A percentile compares a stretch with the other conserved stretches of the same genome.
These are phyloP conservation scores for Xylaria multiplex DNA, from an alignment of 2,329 filamentous ascomycete species.

Conservation along the genomic window DNA sequence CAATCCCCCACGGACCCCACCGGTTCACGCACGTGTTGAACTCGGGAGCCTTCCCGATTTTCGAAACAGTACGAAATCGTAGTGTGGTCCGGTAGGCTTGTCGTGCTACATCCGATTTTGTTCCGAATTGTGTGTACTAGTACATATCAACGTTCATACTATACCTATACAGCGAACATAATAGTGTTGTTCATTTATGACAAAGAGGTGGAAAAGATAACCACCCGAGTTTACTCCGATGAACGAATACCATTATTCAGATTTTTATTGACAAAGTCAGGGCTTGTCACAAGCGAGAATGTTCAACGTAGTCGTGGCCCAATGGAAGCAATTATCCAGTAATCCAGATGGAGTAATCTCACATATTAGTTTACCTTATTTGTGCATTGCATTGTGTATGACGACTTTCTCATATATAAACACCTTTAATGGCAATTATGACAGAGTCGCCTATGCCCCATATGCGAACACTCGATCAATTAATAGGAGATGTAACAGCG, in stretches of 20 bases:
- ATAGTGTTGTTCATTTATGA: neutral
- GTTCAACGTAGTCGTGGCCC: neutral
- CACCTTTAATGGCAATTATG: neutral
- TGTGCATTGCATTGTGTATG: neutral
- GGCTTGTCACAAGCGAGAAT: neutral
- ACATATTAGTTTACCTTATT: neutral
- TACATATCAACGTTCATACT: too few species aligned
- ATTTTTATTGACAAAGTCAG: neutral
- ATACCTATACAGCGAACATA: slow-evolving; percentile 1
- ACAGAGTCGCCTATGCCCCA: neutral
- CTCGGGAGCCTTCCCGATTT: too few species aligned
- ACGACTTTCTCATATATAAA: neutral
- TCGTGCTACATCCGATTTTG: too few species aligned
- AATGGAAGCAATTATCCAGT: neutral
- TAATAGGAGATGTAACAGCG: slow-evolving; percentile 9
- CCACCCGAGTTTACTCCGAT: neutral
- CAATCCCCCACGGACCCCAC: too few species aligned
- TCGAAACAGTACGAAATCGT: too few species aligned
- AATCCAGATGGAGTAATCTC: neutral
- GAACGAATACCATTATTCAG: neutral
- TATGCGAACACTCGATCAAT: slow-evolving; percentile 6
- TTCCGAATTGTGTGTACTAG: too few species aligned
- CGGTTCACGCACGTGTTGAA: too few species aligned
- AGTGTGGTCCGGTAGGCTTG: too few species aligned
- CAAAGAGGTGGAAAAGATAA: neutral